phyloP scores from a whole-genome alignment of 2,329 filamentous ascomycete species.

The Beauveria asiatica region DNA sequence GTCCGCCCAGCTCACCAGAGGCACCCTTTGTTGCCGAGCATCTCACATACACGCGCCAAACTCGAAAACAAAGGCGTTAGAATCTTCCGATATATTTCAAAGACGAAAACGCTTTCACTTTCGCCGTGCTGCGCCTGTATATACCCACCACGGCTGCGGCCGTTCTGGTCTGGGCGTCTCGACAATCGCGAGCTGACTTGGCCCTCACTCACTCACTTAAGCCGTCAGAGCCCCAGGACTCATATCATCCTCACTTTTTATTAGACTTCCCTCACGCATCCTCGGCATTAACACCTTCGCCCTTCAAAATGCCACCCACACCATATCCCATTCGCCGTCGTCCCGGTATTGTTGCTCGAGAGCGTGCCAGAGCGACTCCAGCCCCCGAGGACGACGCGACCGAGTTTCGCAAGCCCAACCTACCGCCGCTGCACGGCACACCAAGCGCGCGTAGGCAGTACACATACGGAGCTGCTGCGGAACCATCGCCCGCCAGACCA shows the following conservation, averaged over 20 bases:
- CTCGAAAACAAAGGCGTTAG: conserved; percentile 4
- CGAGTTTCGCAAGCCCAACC: conserved; percentile 18
- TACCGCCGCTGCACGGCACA: conserved; percentile 22
- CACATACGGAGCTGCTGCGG: conserved; percentile 29
- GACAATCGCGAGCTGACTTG: not conserved
- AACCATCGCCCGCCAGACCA: conserved; percentile 21
- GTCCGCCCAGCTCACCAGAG: conserved; percentile 13
- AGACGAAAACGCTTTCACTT: not conserved
- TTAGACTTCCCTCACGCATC: not conserved
- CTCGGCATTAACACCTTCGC: not conserved
- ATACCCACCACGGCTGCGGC: not conserved
- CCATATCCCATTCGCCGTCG: conserved; percentile 3
- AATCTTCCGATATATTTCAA: conserved; percentile 6
- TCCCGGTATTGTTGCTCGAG: not conserved
- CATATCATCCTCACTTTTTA: not conserved
- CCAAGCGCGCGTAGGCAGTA: conserved; percentile 30
- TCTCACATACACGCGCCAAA: conserved; percentile 7
- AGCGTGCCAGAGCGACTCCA: not conserved
- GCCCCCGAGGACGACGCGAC: not conserved
- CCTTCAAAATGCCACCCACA: conserved; percentile 14
- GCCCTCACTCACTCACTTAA: conserved; percentile 6
- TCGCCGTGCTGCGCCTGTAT: not conserved
- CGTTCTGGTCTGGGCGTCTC: not conserved
- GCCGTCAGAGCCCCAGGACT: not conserved
- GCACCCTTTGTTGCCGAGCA: conserved; percentile 20